phyloP scores from a whole-genome alignment of 2,329 filamentous ascomycete species.

The Emergomyces orientalis region DNA sequence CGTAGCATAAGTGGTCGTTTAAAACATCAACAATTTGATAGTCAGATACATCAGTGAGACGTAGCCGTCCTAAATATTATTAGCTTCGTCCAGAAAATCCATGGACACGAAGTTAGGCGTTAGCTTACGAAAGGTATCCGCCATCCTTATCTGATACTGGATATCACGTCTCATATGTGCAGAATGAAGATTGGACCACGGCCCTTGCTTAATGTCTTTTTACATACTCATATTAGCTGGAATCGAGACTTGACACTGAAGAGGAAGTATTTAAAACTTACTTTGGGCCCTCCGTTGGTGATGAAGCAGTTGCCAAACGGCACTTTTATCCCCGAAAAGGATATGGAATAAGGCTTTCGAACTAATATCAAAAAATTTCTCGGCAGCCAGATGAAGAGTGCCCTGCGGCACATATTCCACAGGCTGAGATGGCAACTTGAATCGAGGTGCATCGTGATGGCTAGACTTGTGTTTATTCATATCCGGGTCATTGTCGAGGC shows the following conservation, averaged over 20 bases:
- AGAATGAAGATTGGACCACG: constrained; percentile 66
- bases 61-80: constrained; percentile 34
- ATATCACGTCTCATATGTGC: constrained; percentile 69
- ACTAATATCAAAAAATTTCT: constrained; percentile 79
- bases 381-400: constrained; percentile 64
- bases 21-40: constrained; percentile 78
- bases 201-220: constrained; percentile 67
- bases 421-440: constrained; percentile 71
- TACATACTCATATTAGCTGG: not conserved
- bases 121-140: constrained; percentile 53
- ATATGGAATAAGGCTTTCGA: constrained; percentile 94
- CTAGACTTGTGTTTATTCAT: constrained; percentile 31
- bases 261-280: constrained; percentile 21
- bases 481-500: constrained; percentile 54
- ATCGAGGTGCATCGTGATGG: constrained; percentile 51
- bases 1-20: constrained; percentile 65
- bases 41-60: constrained; percentile 60
- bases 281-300: constrained; percentile 66
- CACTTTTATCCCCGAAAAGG: constrained; percentile 91
- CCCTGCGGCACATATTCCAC: constrained; percentile 76
- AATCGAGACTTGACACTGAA: not conserved
- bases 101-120: not conserved
- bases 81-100: constrained; percentile 10
- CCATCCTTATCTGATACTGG: constrained; percentile 62
- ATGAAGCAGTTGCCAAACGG: constrained; percentile 85